A percentile compares a stretch with the other conserved stretches of the same genome.
phyloP scores from a whole-genome alignment of 2,329 filamentous ascomycete genomes.

The Aspergillus neoniger region DNA sequence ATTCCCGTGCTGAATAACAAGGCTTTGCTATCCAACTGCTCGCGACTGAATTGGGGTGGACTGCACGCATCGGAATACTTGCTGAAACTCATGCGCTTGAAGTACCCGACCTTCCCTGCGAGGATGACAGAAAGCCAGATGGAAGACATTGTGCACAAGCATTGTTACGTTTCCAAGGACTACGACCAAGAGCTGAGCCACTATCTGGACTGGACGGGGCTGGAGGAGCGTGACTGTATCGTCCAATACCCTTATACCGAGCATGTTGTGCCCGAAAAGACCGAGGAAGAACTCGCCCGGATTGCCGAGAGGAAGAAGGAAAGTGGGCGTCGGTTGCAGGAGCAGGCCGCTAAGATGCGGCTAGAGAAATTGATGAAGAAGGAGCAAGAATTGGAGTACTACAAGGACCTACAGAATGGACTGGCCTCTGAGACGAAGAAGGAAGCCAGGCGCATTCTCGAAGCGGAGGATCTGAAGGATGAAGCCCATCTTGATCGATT shows the following conservation, averaged over 20 bases:
- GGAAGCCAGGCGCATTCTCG: conserved; percentile 80
- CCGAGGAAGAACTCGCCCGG: conserved; percentile 84
- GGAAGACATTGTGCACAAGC: conserved; percentile 81
- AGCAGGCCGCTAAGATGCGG: conserved; percentile 96
- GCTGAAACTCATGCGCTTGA: conserved; percentile 82
- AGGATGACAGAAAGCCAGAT: conserved; percentile 86
- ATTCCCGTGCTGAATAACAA: conserved; percentile 90
- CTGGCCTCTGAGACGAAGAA: conserved; percentile 83
- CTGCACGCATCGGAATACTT: conserved; percentile 88
- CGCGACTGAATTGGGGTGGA: conserved; percentile 91
- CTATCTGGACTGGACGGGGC: conserved; percentile 86
- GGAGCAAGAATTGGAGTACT: conserved; percentile 93
- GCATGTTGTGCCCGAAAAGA: conserved; percentile 86
- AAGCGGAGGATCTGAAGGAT: conserved; percentile 89
- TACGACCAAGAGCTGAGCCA: conserved; percentile 75
- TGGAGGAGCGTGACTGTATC: conserved; percentile 85
- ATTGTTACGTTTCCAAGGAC: conserved; percentile 84
- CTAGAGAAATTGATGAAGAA: conserved; percentile 94
- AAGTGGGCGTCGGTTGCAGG: conserved; percentile 84
- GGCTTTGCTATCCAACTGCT: conserved; percentile 79
- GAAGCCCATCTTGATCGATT: conserved; percentile 81
- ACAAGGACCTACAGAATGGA: conserved; percentile 75
- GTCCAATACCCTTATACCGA: conserved; percentile 94
- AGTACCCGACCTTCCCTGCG: conserved; percentile 85
- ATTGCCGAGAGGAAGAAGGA: conserved; percentile 95